Evolutionary conservation across 352 stramenopile species (phyloP), one percentile per base, ranked within the genome.

Genomic region (Phytopythium mirpurense): DNA sequence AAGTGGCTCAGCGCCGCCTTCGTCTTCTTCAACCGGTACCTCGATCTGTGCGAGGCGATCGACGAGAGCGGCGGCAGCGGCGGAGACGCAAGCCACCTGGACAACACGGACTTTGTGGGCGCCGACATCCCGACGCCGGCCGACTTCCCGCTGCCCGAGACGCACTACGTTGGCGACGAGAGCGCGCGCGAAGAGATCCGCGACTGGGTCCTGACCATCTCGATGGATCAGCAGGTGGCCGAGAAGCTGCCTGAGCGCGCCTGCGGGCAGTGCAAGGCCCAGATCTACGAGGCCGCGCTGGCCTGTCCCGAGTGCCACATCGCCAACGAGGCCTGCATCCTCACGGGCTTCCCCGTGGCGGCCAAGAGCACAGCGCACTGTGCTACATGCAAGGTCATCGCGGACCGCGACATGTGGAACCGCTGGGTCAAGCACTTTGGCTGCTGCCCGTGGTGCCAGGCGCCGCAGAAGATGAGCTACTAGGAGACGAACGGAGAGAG

Each of bases 1-100:
- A 94, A 96, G 48, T 93, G 92, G 72, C 68, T 94, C 27, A 97
- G 86, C 46, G 72, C 96, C 5, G 93, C 91, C 8, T 98, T 98
- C 53, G 88, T 98, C 50, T 92, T 97, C 45, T 92, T 98, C 63
- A 98, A 98, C 59, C 81, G 90, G 15, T 98, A 98, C 68, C 61
- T 98, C 11, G 94, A 98, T 59, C 60, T 98, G 35, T 93, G 83
- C 36, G 94, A 98, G 68, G 93, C 93, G 12, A 98, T 98, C 38
- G 94, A 98, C 11, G 88, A 98, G 44, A 52, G 46, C 23, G 46
- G 46, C 26, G 46, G 46, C 8, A 52, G 31, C 19, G 46, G 46
- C 21, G 83, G 79, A 32, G 68, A 93, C 29, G 63, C 83, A 21
- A 81, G 65, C 45, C 78, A 83, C 19, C 55, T 98, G 24, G 94